Evolutionary conservation across 345 rosid genomes (phyloP).

Genomic region (Raphanus raphanistrum): DNA sequence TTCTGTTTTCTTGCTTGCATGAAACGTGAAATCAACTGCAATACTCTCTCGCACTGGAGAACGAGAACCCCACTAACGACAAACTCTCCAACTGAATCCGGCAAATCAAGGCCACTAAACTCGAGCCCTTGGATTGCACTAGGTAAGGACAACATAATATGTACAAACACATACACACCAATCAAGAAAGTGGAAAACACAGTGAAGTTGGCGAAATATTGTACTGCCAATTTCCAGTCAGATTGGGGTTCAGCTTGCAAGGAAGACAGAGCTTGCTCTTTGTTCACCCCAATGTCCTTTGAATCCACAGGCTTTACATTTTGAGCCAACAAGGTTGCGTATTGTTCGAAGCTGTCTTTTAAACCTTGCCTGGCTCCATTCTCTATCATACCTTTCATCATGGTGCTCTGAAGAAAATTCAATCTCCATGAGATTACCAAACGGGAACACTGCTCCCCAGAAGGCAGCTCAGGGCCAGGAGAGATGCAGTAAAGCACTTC

Average conservation of each 20-base stretch:
- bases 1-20: constrained; percentile 83
- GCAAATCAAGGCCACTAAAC: constrained; percentile 90
- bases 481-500: constrained; percentile 74
- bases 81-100: constrained; percentile 89
- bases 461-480: constrained; percentile 79
- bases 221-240: constrained; percentile 78
- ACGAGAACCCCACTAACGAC: constrained; percentile 75
- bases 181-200: constrained; percentile 66
- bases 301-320: constrained; percentile 72
- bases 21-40: constrained; percentile 70
- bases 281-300: constrained; percentile 71
- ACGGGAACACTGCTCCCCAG: constrained; percentile 72
- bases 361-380: constrained; percentile 85
- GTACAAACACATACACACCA: constrained; percentile 69
- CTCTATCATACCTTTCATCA: constrained; percentile 96
- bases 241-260: constrained; percentile 84
- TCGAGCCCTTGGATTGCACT: constrained; percentile 82
- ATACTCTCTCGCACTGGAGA: constrained; percentile 77
- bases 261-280: constrained; percentile 83
- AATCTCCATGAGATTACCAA: constrained; percentile 85
- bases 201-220: constrained; percentile 82
- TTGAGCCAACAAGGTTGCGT: constrained; percentile 61
- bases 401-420: constrained; percentile 87
- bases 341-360: constrained; percentile 77
- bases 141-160: constrained; percentile 64